Evolutionary conservation across 1,139 yeast genomes (phyloP), one percentile per base, ranked within the genome.

Genomic region (Debaryomyces robertsiae): DNA sequence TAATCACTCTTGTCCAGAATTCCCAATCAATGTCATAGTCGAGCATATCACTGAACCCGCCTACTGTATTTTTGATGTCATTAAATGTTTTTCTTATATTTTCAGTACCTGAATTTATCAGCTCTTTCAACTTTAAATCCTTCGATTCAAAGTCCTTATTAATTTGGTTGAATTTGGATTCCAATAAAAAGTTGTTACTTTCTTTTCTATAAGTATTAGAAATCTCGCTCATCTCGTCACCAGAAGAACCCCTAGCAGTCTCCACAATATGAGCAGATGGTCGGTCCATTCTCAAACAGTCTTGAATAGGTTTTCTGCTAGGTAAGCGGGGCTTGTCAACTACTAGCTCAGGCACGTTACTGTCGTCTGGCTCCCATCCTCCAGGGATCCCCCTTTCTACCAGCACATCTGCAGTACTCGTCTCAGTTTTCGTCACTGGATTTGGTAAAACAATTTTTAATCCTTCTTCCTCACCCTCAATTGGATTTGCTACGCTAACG

Each of bases 1-100:
- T 80, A 6, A 89, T 89, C 11, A 90, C 86, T 30, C 70, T 70
- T 5, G 89, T 79, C 98, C 98, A 93, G 56, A 88, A 84, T 35
- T 84, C 87, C 96, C 96, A 90, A 58, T 87, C 91, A 32, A 58
- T 67, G 36, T 61, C 55, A 48, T 63, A 58, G 19, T 75, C 69
- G 33, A 67, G 55, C 50, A 67, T 54, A 36, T 70, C 66, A 38
- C 65, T 57, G 49, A 73, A 60, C 11, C 73, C 69, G 13, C 76
- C 79, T 18, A 69, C 71, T 24, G 77, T 74, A 38, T 64, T 69
- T 41, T 74, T 75, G 41, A 77, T 67, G 41, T 76, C 70, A 46
- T 80, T 77, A 58, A 84, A 85, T 4, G 84, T 79, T 43, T 76
- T 75, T 56, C 79, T 84, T 42, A 88, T 70, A 45, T 77, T 78